Base-by-base conservation (phyloP, 805 yeast species). In the Saccharomyces mikatae region DNA sequence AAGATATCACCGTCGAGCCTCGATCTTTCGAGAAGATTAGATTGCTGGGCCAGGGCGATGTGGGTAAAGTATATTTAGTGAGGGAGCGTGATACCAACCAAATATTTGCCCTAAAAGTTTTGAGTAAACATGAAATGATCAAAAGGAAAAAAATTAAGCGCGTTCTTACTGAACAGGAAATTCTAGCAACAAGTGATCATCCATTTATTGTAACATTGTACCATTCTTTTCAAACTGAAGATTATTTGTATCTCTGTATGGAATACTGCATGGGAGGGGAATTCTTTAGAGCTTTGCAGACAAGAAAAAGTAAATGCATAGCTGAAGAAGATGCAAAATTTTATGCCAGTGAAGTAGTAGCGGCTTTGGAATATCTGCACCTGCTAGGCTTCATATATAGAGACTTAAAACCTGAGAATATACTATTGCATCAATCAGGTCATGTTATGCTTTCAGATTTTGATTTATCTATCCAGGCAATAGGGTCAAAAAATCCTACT, bases 181-280 rank as follows among this genome's bases (percentile, higher is more conserved):
- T 94, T 59, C 76, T 94, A 55, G 96, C 97, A 3, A 88, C 97
- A 1, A 86, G 92, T 36, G 90, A 91, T 67, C 98, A 95, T 70
- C 99, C 99, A 0, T 94, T 95, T 66, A 95, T 94, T 61, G 98
- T 94, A 30, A 89, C 99, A 0, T 75, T 94, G 27, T 92, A 94
- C 66, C 99, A 94, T 70, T 90, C 97, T 0, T 94, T 94, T 74
- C 99, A 94, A 72, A 86, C 96, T 3, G 94, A 89, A 56, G 97
- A 91, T 62, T 83, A 87, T 65, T 72, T 94, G 10, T 94, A 90
- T 62, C 79, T 94, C 46, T 94, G 99, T 71, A 92, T 95, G 96
- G 99, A 94, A 69, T 94, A 92, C 65, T 94, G 99, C 67, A 89
- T 94, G 90, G 99, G 99, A 30, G 99, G 99, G 48, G 99, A 95